A percentile compares a stretch with the other conserved stretches of the same genome.
Conservation (phyloP, 2,329 filamentous ascomycete species). For the Hypoxylon sp. region DNA sequence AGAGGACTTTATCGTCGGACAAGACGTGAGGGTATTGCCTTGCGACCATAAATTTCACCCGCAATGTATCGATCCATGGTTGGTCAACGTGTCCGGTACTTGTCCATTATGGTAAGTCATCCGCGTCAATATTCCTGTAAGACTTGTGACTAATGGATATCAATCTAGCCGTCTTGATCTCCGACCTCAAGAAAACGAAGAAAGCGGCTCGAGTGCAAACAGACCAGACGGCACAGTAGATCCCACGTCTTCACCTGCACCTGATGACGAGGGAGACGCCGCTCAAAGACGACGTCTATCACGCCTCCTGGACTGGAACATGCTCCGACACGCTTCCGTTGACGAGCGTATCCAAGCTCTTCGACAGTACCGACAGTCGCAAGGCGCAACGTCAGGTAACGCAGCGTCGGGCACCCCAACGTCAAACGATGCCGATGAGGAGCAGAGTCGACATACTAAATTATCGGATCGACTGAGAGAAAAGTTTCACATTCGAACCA, state of each 20-base stretch:
- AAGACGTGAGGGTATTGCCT: constrained; percentile 75
- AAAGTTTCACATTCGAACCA: constrained; percentile 64
- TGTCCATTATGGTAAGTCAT: constrained; percentile 74
- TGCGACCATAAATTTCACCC: constrained; percentile 77
- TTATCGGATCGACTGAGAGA: constrained; percentile 64
- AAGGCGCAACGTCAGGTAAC: constrained; percentile 44
- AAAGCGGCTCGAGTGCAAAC: constrained; percentile 21
- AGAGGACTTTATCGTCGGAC: constrained; percentile 74
- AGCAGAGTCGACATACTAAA: constrained; percentile 55
- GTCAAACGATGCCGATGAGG: constrained; percentile 51
- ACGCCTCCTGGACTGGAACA: constrained; percentile 67
- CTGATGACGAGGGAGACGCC: constrained; percentile 49
- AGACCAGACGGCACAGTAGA: constrained; percentile 18
- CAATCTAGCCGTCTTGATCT: constrained; percentile 65
- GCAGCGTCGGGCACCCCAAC: constrained; percentile 21
- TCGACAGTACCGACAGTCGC: constrained; percentile 60
- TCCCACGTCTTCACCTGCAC: constrained; percentile 27
- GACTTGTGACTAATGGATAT: constrained; percentile 24
- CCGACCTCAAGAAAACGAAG: constrained; percentile 52
- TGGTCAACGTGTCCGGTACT: constrained; percentile 76
- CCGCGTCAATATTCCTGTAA: constrained; percentile 3
- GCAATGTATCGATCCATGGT: constrained; percentile 75
- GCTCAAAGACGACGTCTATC: constrained; percentile 60
- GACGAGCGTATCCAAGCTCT: constrained; percentile 73
- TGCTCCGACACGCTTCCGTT: constrained; percentile 68